A percentile compares a stretch with the other conserved stretches of the same genome.
These are phyloP conservation scores for Mycena citricolor DNA, from an alignment of 1,284 basidiomycete species.

Conservation along the genomic window DNA sequence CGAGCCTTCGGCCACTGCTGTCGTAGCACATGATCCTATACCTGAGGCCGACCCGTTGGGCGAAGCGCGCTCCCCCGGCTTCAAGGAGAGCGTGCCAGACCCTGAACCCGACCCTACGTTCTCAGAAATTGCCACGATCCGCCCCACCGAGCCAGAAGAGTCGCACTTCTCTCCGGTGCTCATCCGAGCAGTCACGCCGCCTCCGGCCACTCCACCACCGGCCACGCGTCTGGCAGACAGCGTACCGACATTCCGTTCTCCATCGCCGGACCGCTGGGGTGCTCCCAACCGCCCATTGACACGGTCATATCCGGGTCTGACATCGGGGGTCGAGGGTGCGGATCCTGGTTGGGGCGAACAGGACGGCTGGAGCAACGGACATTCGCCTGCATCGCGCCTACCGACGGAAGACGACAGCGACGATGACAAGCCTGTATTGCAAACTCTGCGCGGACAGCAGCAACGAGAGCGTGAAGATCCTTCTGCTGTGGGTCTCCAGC, in stretches of 20 bases:
- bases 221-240: constrained; percentile 20
- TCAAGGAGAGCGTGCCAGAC: constrained; percentile 42
- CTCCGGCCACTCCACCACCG: constrained; percentile 16
- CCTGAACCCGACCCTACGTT: constrained; percentile 27
- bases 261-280: constrained; percentile 37
- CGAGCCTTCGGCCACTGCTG: constrained; percentile 16
- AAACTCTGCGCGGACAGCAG: constrained; percentile 40
- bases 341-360: constrained; percentile 33
- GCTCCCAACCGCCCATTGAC: constrained; percentile 53
- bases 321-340: constrained; percentile 55
- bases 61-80: constrained; percentile 38
- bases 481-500: too few relatives aligned
- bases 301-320: constrained; percentile 56
- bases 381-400: constrained; percentile 24
- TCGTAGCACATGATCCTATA: constrained; percentile 37
- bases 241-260: constrained; percentile 15
- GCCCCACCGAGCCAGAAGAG: constrained; percentile 39
- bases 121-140: constrained; percentile 43
- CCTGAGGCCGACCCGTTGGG: constrained; percentile 31
- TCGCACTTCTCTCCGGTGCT: constrained; percentile 29
- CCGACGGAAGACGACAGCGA: constrained; percentile 60
- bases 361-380: constrained; percentile 40
- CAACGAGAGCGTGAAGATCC: constrained; percentile 11
- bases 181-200: constrained; percentile 25
- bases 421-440: constrained; percentile 71